These are phyloP conservation scores for Talaromyces sp. DNA, from an alignment of 2,329 filamentous ascomycete genomes.

Conservation along the genomic window DNA sequence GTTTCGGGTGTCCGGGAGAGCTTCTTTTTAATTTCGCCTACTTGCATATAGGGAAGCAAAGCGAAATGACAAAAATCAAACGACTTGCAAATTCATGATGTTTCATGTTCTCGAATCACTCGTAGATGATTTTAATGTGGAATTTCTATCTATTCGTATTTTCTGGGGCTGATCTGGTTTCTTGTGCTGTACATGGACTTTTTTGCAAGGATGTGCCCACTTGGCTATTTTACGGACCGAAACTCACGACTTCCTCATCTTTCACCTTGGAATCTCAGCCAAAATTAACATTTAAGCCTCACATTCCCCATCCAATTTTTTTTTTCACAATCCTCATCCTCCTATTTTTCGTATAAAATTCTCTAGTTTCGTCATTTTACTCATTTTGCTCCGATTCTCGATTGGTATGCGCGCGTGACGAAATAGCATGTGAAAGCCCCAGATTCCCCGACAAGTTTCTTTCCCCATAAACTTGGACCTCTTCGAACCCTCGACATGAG, in stretches of 20 bases:
- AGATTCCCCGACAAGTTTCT: slow-evolving; percentile 3
- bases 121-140: background rate
- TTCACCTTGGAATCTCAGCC: background rate
- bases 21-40: slow-evolving; percentile 43
- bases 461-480: slow-evolving; percentile 3
- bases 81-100: slow-evolving; percentile 32
- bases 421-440: slow-evolving; percentile 29
- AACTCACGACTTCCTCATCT: background rate
- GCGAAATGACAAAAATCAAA: slow-evolving; percentile 42
- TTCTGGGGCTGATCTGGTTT: too few species aligned
- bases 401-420: slow-evolving; percentile 14
- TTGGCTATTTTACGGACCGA: too few species aligned
- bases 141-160: background rate
- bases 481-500: slow-evolving; percentile 21
- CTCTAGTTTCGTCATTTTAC: background rate
- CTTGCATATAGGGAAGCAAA: slow-evolving; percentile 45
- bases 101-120: background rate
- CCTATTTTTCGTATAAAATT: too few species aligned
- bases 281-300: too few species aligned
- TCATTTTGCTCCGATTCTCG: slow-evolving; percentile 10
- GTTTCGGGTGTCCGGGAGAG: slow-evolving; percentile 41
- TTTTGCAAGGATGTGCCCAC: too few species aligned
- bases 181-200: too few species aligned
- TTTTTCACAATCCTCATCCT: too few species aligned
- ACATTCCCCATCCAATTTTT: too few species aligned